phyloP scores from a whole-genome alignment of 2,329 filamentous ascomycete species.

The Epichloe baconii region DNA sequence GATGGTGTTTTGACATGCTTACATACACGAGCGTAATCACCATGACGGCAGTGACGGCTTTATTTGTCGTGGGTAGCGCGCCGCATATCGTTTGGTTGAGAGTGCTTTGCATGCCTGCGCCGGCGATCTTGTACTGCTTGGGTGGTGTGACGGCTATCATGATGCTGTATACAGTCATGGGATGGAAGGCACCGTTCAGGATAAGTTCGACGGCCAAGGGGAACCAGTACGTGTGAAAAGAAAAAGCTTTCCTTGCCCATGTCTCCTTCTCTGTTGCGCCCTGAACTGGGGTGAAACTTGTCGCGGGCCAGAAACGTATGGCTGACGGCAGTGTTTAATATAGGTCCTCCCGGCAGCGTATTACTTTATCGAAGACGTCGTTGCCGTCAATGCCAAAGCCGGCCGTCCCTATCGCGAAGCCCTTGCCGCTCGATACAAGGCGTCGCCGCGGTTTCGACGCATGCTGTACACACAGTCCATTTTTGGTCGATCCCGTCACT shows the following conservation, averaged over 20 bases:
- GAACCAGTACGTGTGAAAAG: slow-evolving; percentile 16
- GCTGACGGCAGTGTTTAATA: background rate
- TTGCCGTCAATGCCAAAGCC: slow-evolving; percentile 52
- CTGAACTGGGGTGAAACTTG: too few species aligned
- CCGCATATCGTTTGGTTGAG: slow-evolving; percentile 36
- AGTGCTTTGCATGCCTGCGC: slow-evolving; percentile 37
- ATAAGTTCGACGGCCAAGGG: slow-evolving; percentile 50
- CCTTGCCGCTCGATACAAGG: slow-evolving; percentile 27
- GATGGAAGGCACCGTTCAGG: slow-evolving; percentile 41
- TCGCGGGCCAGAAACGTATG: background rate
- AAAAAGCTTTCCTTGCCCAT: background rate
- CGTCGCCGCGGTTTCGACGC: slow-evolving; percentile 26
- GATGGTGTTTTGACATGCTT: slow-evolving; percentile 37
- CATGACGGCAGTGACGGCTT: slow-evolving; percentile 34
- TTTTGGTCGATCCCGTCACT: slow-evolving; percentile 29
- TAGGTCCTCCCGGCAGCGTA: slow-evolving; percentile 46
- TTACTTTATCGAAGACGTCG: slow-evolving; percentile 54
- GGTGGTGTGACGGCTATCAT: slow-evolving; percentile 29
- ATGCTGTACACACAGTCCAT: slow-evolving; percentile 27
- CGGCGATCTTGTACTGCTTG: slow-evolving; percentile 35
- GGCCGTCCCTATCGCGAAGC: slow-evolving; percentile 29
- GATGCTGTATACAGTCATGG: slow-evolving; percentile 21
- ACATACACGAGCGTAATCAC: slow-evolving; percentile 33
- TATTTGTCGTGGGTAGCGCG: slow-evolving; percentile 37
- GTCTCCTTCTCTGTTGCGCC: background rate